Conservation (phyloP, 2,329 filamentous ascomycete genomes). For the Kalaharituber pfeilii region DNA sequence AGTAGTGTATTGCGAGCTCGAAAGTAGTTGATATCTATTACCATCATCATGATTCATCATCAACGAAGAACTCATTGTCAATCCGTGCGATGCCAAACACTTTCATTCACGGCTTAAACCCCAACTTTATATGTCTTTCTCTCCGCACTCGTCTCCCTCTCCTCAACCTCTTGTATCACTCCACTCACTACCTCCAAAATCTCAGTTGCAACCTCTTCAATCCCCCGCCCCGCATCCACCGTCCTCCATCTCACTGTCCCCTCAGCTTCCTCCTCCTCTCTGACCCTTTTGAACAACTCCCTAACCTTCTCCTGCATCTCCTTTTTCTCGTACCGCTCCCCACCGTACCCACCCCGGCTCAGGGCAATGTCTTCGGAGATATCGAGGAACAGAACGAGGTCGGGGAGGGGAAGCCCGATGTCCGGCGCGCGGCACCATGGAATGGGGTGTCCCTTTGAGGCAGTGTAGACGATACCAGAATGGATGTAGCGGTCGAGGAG, state of each 20-base stretch:
- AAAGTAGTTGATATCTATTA: neutral
- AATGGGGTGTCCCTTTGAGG: conserved; percentile 54
- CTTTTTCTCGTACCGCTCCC: conserved; percentile 71
- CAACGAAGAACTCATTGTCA: no score
- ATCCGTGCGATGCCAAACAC: no score
- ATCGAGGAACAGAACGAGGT: conserved; percentile 75
- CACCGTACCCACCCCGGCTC: conserved; percentile 68
- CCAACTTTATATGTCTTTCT: neutral
- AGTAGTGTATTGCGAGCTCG: no score
- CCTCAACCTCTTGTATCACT: conserved; percentile 14
- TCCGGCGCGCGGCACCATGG: conserved; percentile 71
- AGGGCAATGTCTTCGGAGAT: conserved; percentile 56
- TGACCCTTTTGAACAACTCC: conserved; percentile 13
- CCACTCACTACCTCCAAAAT: conserved; percentile 33
- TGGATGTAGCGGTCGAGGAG: conserved; percentile 91
- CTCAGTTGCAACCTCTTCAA: conserved; percentile 40
- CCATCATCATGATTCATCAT: no score
- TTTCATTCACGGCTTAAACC: neutral
- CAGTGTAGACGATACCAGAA: conserved; percentile 81
- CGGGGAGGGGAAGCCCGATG: conserved; percentile 68
- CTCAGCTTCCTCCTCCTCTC: conserved; percentile 12
- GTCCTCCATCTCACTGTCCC: conserved; percentile 18
- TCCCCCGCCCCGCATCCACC: conserved; percentile 30
- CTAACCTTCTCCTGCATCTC: conserved; percentile 64
- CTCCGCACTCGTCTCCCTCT: conserved; percentile 10